Evolutionary conservation across 1,284 basidiomycete species (phyloP), one percentile per base, ranked within the genome.

Genomic region (Leccinum subrobustum): DNA sequence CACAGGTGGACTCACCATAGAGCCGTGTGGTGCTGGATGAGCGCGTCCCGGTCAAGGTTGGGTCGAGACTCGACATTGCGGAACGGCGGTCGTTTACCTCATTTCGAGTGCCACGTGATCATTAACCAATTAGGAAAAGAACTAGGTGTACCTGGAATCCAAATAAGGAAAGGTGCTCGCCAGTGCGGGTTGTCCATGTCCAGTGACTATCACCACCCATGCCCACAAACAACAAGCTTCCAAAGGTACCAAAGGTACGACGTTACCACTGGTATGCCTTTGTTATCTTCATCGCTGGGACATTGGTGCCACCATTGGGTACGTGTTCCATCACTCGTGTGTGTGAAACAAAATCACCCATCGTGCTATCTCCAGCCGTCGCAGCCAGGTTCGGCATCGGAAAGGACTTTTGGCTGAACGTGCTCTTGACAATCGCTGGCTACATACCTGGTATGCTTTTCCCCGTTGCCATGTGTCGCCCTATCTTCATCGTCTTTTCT

Each of bases 321-420:
- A 54, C 62, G 83, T 79, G 23, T 56, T 14, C 35, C 44, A 16
- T n/a, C 3, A 12, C 1, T 11, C 4, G 7, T 53, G 6, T 53
- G 8, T 47, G 35, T 27, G 47, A 51, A 39, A 53, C n/a, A 27
- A 31, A 5, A 33, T 11, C 3, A 3, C 60, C 39, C 60, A 60
- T 51, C 58, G 59, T 59, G 54, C 56, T 31, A 39, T 52, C 20
- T 37, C 58, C 70, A 95, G 96, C 96, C 63, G 95, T 99, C 47
- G 92, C 94, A 33, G 90, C 94, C 29, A 85, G 96, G 60, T 99
- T 99, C 76, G 96, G 96, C 29, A 86, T 98, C 67, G 95, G 94
- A 4, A 78, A 76, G 50, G 96, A 98, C 76, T 96, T 98, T 76
- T 96, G 92, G 83, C 79, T 98, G 69, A 99, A 99, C 75, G 75